Percentiles rank a stretch among this genome's conserved stretches.
phyloP scores from a whole-genome alignment of 805 yeast genomes.

The Blastobotrys muscicola region DNA sequence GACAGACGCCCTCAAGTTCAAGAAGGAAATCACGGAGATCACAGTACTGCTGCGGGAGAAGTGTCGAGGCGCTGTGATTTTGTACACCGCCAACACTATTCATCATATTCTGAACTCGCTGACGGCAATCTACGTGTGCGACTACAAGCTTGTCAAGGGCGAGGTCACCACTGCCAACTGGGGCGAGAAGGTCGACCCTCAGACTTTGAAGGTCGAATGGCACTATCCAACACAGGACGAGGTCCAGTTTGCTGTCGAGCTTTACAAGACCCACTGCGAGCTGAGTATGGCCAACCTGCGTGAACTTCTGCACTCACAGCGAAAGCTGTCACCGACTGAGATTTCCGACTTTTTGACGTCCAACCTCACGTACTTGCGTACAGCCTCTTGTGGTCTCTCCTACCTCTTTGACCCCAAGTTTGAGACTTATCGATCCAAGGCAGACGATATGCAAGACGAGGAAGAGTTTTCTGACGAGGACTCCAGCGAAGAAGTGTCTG shows the following conservation, averaged over 20 bases:
- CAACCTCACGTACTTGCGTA: slow-evolving; percentile 47
- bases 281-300: slow-evolving; percentile 13
- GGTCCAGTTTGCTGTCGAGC: slow-evolving; percentile 48
- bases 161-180: slow-evolving; percentile 33
- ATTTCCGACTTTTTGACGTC: slow-evolving; percentile 46
- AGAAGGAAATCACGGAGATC: slow-evolving; percentile 39
- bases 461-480: slow-evolving; percentile 24
- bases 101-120: slow-evolving; percentile 58
- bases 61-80: slow-evolving; percentile 58
- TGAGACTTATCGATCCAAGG: no score
- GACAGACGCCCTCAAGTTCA: slow-evolving; percentile 35
- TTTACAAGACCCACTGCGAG: slow-evolving; percentile 42
- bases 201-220: slow-evolving; percentile 53
- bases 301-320: slow-evolving; percentile 20
- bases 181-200: slow-evolving; percentile 24
- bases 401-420: slow-evolving; percentile 60
- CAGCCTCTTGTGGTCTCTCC: slow-evolving; percentile 60
- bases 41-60: slow-evolving; percentile 33
- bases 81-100: slow-evolving; percentile 51
- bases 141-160: slow-evolving; percentile 11
- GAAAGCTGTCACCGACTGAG: slow-evolving; percentile 25
- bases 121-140: slow-evolving; percentile 37
- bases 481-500: slow-evolving; percentile 9
- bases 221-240: slow-evolving; percentile 53
- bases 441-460: slow-evolving; percentile 20